Percentiles rank a stretch among this genome's conserved stretches.
phyloP scores from a whole-genome alignment of 2,329 filamentous ascomycete genomes.

The Dendryphion nanum region DNA sequence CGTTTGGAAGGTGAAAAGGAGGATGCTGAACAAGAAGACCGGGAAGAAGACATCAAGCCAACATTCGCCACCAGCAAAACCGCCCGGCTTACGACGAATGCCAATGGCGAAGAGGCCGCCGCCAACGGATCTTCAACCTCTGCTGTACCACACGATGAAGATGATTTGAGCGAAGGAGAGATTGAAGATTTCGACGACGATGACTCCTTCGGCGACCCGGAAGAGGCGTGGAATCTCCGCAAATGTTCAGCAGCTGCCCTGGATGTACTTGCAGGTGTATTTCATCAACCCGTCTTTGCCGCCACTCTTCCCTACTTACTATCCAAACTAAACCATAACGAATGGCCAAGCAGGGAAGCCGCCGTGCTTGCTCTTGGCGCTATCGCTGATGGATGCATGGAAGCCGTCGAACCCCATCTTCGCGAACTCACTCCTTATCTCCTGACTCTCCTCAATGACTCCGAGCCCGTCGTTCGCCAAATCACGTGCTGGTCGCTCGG shows the following conservation, averaged over 20 bases:
- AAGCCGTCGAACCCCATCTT: constrained; percentile 84
- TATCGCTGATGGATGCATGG: constrained; percentile 91
- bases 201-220: constrained; percentile 70
- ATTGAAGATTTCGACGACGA: constrained; percentile 73
- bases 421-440: constrained; percentile 89
- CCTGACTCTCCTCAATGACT: constrained; percentile 78
- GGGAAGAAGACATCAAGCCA: constrained; percentile 86
- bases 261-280: constrained; percentile 90
- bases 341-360: constrained; percentile 92
- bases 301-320: constrained; percentile 90
- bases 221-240: constrained; percentile 90
- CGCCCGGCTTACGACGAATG: constrained; percentile 57
- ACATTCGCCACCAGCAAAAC: constrained; percentile 75
- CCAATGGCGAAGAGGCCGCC: constrained; percentile 40
- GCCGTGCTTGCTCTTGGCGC: constrained; percentile 92
- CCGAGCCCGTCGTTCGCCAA: constrained; percentile 86
- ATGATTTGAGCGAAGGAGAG: constrained; percentile 84
- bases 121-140: constrained; percentile 46
- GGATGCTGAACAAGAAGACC: constrained; percentile 89
- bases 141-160: constrained; percentile 53
- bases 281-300: constrained; percentile 83
- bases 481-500: constrained; percentile 98
- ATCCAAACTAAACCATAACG: constrained; percentile 79
- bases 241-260: constrained; percentile 96
- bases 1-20: constrained; percentile 74